Evolutionary conservation across 768 basidiomycete genomes (phyloP).

Genomic region (Mycena floridula): DNA sequence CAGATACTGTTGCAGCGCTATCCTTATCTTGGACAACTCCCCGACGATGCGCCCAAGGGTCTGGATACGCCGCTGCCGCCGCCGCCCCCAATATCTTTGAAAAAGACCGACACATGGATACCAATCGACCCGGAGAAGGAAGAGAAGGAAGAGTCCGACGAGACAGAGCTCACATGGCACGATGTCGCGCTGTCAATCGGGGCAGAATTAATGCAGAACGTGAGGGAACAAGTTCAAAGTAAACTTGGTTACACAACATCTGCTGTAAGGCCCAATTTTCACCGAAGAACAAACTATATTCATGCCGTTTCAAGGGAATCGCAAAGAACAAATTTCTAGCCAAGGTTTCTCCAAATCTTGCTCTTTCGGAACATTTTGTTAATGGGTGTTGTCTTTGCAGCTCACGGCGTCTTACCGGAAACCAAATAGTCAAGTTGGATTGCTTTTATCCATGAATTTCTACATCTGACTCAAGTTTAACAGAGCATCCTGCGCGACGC

Average conservation of each 20-base stretch:
- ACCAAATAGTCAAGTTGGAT: constrained; percentile 70
- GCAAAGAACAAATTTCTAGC: constrained; percentile 92
- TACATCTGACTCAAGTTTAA: background rate
- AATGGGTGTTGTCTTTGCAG: constrained; percentile 40
- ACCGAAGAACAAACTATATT: too few relatives aligned
- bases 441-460: background rate
- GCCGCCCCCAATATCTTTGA: constrained; percentile 63
- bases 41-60: constrained; percentile 61
- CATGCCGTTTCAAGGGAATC: constrained; percentile 68
- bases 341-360: constrained; percentile 49
- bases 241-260: constrained; percentile 91
- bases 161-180: constrained; percentile 60
- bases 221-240: constrained; percentile 58
- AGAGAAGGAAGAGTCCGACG: constrained; percentile 9
- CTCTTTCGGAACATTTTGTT: background rate
- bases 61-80: constrained; percentile 74
- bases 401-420: constrained; percentile 90
- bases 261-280: constrained; percentile 48
- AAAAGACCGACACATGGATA: constrained; percentile 52
- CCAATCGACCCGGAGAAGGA: constrained; percentile 37
- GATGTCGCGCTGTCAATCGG: constrained; percentile 88
- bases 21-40: constrained; percentile 69
- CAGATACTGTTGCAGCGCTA: constrained; percentile 66
- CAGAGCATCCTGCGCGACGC: constrained; percentile 81
- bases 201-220: constrained; percentile 77